These are phyloP conservation scores for Erodium trifolium DNA, from an alignment of 441 rosid genomes.

Conservation along the genomic window DNA sequence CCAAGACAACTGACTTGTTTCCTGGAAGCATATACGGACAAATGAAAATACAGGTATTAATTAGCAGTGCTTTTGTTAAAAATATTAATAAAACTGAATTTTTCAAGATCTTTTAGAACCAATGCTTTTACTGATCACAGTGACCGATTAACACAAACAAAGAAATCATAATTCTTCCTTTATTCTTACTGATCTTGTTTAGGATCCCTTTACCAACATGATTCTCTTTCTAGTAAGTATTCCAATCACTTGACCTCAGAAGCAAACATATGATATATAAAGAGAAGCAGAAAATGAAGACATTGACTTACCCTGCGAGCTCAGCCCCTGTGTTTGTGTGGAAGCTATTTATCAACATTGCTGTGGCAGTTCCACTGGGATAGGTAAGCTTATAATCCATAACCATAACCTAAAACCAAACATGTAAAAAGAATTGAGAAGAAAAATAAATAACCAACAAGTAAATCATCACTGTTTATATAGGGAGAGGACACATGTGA, in stretches of 20 bases:
- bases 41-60: not conserved
- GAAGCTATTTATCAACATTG: slow-evolving; percentile 86
- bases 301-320: slow-evolving; percentile 59
- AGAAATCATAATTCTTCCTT: too few species aligned
- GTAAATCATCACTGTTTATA: not conserved
- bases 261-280: slow-evolving; percentile 4
- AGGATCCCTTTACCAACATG: too few species aligned
- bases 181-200: too few species aligned
- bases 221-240: too few species aligned
- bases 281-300: slow-evolving; percentile 1
- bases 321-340: slow-evolving; percentile 82
- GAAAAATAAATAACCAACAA: not conserved
- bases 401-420: slow-evolving; percentile 57
- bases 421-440: not conserved
- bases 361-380: slow-evolving; percentile 94
- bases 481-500: too few species aligned
- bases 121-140: not conserved
- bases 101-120: not conserved
- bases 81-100: not conserved
- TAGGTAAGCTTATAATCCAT: slow-evolving; percentile 83
- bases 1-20: slow-evolving; percentile 82
- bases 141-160: not conserved
- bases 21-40: slow-evolving; percentile 31
- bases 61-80: not conserved
- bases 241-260: not conserved